Percentiles rank a stretch among this genome's conserved stretches.
phyloP scores from a whole-genome alignment of 2,329 filamentous ascomycete species.

The Westerdykella ornata region DNA sequence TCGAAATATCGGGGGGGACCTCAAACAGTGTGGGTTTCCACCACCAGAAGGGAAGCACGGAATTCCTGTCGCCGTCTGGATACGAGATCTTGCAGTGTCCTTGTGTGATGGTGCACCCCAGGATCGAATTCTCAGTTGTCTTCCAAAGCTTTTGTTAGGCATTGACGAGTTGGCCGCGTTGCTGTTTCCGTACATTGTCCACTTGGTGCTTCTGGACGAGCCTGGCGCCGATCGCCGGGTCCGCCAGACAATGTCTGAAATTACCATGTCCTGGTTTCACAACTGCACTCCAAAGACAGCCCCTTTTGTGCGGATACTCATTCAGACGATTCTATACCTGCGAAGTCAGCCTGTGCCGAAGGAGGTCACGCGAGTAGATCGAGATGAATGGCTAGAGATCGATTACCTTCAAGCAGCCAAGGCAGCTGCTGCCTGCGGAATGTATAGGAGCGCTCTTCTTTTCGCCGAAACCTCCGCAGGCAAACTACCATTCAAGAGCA shows the following conservation, averaged over 20 bases:
- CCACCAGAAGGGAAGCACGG: slow-evolving; percentile 13
- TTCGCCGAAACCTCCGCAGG: slow-evolving; percentile 69
- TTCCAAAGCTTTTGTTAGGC: slow-evolving; percentile 59
- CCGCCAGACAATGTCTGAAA: slow-evolving; percentile 55
- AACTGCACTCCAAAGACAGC: slow-evolving; percentile 43
- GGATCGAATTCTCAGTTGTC: slow-evolving; percentile 62
- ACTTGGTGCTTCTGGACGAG: slow-evolving; percentile 68
- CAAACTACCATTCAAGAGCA: slow-evolving; percentile 40
- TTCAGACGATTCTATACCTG: slow-evolving; percentile 81
- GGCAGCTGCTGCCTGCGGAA: slow-evolving; percentile 69
- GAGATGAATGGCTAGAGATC: slow-evolving; percentile 77
- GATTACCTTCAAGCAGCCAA: slow-evolving; percentile 64
- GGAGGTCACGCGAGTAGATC: slow-evolving; percentile 72
- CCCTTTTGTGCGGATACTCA: slow-evolving; percentile 63
- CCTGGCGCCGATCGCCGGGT: slow-evolving; percentile 54
- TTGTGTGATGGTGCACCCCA: slow-evolving; percentile 48
- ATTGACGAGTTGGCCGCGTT: slow-evolving; percentile 65
- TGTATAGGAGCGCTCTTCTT: slow-evolving; percentile 80
- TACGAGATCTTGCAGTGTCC: slow-evolving; percentile 54
- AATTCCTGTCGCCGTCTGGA: slow-evolving; percentile 49
- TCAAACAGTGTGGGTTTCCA: slow-evolving; percentile 14
- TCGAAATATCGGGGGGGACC: slow-evolving; percentile 5
- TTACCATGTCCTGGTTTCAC: slow-evolving; percentile 59
- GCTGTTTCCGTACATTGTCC: slow-evolving; percentile 76
- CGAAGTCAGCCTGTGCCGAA: slow-evolving; percentile 68